phyloP scores from a whole-genome alignment of 2,329 filamentous ascomycete genomes.

The Erysiphe neolycopersici region DNA sequence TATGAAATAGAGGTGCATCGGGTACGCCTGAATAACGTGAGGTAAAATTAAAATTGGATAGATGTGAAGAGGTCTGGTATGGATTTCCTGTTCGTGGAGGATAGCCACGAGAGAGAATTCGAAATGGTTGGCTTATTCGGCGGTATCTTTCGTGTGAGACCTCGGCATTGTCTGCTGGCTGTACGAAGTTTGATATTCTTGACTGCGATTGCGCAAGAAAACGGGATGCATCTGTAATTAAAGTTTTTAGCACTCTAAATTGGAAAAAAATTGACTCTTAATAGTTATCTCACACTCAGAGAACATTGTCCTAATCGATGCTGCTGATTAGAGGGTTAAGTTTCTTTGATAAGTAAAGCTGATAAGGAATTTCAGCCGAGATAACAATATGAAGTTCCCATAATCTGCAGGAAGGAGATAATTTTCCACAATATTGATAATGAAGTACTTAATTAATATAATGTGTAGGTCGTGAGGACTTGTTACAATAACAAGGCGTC shows the following conservation, averaged over 20 bases:
- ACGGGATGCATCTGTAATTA: conserved; percentile 59
- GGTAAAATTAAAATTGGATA: conserved; percentile 43
- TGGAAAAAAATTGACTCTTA: not conserved
- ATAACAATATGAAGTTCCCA: no score
- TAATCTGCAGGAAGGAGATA: no score
- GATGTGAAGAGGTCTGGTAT: conserved; percentile 37
- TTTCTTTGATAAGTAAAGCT: no score
- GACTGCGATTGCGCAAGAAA: conserved; percentile 95
- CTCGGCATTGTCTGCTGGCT: conserved; percentile 23
- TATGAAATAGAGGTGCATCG: conserved; percentile 84
- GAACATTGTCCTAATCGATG: conserved; percentile 16
- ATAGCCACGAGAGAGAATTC: conserved; percentile 9
- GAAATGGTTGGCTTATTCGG: conserved; percentile 7
- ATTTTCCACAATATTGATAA: no score
- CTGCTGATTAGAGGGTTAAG: no score
- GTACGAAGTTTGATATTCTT: conserved; percentile 46
- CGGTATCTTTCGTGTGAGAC: conserved; percentile 11
- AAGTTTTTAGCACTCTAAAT: not conserved
- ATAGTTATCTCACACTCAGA: conserved; percentile 12
- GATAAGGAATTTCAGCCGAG: no score
- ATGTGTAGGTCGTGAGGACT: no score
- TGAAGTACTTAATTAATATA: no score
- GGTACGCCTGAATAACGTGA: conserved; percentile 45
- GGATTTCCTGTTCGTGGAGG: conserved; percentile 32
- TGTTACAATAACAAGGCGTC: no score